These are phyloP conservation scores for Candida montana DNA, from an alignment of 805 yeast species.

Conservation along the genomic window DNA sequence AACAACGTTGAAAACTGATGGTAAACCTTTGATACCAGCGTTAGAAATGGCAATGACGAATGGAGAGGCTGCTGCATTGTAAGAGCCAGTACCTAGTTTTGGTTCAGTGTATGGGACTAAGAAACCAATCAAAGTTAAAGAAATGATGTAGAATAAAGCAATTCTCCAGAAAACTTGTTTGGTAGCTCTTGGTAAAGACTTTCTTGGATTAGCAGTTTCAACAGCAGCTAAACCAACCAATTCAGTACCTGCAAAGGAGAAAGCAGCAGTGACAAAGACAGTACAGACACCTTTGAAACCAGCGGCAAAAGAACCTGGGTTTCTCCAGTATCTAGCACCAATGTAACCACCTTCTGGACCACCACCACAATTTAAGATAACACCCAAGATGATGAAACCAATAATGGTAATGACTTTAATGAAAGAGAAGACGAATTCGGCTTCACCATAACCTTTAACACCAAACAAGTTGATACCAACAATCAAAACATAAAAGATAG, in stretches of 20 bases:
- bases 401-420: slow-evolving; percentile 61
- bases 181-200: slow-evolving; percentile 55
- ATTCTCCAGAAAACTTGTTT: slow-evolving; percentile 45
- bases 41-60: slow-evolving; percentile 58
- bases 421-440: slow-evolving; percentile 57
- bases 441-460: slow-evolving; percentile 49
- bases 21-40: slow-evolving; percentile 53
- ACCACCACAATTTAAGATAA: slow-evolving; percentile 58
- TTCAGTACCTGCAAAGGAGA: slow-evolving; percentile 65
- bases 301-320: slow-evolving; percentile 56
- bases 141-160: slow-evolving; percentile 52
- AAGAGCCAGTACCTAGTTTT: slow-evolving; percentile 40
- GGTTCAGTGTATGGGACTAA: slow-evolving; percentile 51
- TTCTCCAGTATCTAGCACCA: slow-evolving; percentile 40
- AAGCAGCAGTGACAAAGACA: slow-evolving; percentile 46
- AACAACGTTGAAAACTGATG: slow-evolving; percentile 58
- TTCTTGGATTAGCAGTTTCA: slow-evolving; percentile 52
- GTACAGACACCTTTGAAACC: slow-evolving; percentile 61
- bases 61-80: slow-evolving; percentile 60
- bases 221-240: slow-evolving; percentile 48
- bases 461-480: slow-evolving; percentile 46
- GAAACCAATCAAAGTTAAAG: slow-evolving; percentile 54
- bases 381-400: slow-evolving; percentile 53
- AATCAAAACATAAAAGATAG: slow-evolving; percentile 42
- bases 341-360: slow-evolving; percentile 43